Evolutionary conservation across 148 eudicot species (phyloP), one percentile per base, ranked within the genome.

Genomic region (Drosera capensis): DNA sequence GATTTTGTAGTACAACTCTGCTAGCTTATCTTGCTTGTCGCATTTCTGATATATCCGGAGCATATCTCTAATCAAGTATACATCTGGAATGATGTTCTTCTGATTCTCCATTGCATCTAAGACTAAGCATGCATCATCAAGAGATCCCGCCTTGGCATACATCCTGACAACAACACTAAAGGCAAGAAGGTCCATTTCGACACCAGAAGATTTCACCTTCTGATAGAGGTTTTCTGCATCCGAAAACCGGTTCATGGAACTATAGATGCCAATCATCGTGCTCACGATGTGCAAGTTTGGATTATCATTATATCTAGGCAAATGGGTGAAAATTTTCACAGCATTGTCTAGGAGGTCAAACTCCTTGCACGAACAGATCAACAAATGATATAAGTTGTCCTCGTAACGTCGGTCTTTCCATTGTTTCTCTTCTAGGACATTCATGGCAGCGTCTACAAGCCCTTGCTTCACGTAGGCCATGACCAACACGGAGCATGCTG

Each of bases 281-380:
- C 81, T 74, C 22, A 56, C 48, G 20, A 88, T 83, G 55, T 83
- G 86, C 71, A 88, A 50, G 55, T 88, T 80, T 20, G 86, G 83
- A 51, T 64, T 70, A 23, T 65, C 39, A 44, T 49, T 68, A 44
- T 75, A 68, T 47, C 77, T 72, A 16, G 83, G 79, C 79, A 80
- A 75, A 45, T 49, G 62, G 26, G 61, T 58, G 49, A 71, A 88
- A 48, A 88, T 71, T 55, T 60, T 71, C 46, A 78, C 64, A 51
- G 93, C 86, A 66, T 69, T 71, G 54, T 80, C 78, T 19, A 67
- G 69, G 54, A 57, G 56, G n/a, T 81, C 82, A 52, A 66, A 56
- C 48, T 88, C 97, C 55, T 88, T 88, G 72, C 97, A 88, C 14
- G 79, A 66, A 51, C 97, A 88, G 60, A 84, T 84, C 20, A 88